These are phyloP conservation scores for Wickerhamomyces canadensis DNA, from an alignment of 805 yeast genomes.

Conservation along the genomic window DNA sequence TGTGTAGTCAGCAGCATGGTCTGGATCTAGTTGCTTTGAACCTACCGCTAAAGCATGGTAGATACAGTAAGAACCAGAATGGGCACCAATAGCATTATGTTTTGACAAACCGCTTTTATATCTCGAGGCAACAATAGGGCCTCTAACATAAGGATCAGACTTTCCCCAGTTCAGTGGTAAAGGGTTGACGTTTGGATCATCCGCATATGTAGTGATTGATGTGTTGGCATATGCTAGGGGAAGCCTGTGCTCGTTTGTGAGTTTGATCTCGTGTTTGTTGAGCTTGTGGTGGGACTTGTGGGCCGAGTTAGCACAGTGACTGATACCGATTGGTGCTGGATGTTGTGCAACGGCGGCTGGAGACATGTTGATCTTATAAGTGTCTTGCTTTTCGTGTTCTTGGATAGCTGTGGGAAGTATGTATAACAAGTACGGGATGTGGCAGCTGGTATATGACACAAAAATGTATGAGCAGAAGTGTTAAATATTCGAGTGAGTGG, in stretches of 20 bases:
- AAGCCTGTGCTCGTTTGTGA: constrained; percentile 11
- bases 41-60: constrained; percentile 64
- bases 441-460: too few relatives aligned
- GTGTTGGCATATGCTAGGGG: constrained; percentile 24
- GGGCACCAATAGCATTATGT: constrained; percentile 63
- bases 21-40: constrained; percentile 47
- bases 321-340: too few relatives aligned
- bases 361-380: too few relatives aligned
- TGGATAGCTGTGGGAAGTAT: too few relatives aligned
- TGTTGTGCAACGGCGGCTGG: constrained; percentile 22
- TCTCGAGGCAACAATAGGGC: constrained; percentile 54
- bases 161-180: constrained; percentile 50
- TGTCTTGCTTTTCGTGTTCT: too few relatives aligned
- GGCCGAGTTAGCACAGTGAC: too few relatives aligned
- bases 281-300: constrained; percentile 5
- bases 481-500: too few relatives aligned
- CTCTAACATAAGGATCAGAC: constrained; percentile 40
- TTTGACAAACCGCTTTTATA: constrained; percentile 40
- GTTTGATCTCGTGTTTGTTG: constrained; percentile 13
- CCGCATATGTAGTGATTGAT: constrained; percentile 47
- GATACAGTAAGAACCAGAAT: constrained; percentile 56
- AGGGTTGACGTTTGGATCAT: constrained; percentile 44
- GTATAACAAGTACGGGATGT: too few relatives aligned
- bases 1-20: constrained; percentile 53
- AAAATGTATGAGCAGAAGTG: too few relatives aligned